These are phyloP conservation scores for Endothia cerciana DNA, from an alignment of 2,329 filamentous ascomycete genomes.

Conservation along the genomic window DNA sequence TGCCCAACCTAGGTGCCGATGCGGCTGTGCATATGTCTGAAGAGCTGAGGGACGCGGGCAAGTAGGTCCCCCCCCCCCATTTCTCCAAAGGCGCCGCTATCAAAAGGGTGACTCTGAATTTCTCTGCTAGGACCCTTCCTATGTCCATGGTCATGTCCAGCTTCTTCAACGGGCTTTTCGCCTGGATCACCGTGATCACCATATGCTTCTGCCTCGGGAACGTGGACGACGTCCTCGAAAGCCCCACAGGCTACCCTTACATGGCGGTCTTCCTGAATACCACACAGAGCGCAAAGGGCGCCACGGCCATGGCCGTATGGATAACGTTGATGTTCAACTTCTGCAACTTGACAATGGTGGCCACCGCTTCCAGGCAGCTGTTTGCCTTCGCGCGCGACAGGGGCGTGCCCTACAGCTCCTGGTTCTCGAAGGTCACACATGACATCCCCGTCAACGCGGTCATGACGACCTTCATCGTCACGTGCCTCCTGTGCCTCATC, in stretches of 20 bases:
- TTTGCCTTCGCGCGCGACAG: constrained; percentile 42
- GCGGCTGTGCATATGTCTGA: constrained; percentile 41
- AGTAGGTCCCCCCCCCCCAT: background rate
- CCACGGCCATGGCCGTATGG: constrained; percentile 36
- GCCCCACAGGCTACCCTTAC: constrained; percentile 36
- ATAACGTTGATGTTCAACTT: constrained; percentile 35
- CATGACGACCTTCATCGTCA: constrained; percentile 23
- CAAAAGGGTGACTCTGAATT: background rate
- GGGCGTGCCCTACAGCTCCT: constrained; percentile 39
- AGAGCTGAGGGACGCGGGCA: constrained; percentile 34
- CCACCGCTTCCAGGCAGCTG: constrained; percentile 38
- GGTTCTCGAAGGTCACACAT: constrained; percentile 33
- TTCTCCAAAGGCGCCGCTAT: background rate
- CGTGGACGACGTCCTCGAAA: constrained; percentile 11
- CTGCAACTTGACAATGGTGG: constrained; percentile 36
- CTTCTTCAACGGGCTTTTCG: constrained; percentile 39
- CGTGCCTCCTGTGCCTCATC: constrained; percentile 22
- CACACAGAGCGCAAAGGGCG: constrained; percentile 30
- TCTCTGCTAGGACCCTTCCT: constrained; percentile 34
- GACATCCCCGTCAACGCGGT: constrained; percentile 31
- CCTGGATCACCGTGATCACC: constrained; percentile 38
- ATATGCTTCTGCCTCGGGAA: constrained; percentile 28
- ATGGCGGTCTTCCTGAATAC: constrained; percentile 38
- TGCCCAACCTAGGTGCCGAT: constrained; percentile 40
- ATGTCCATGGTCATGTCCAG: constrained; percentile 40